These are phyloP conservation scores for Pseudopithomyces maydicus DNA, from an alignment of 2,329 filamentous ascomycete genomes.

Conservation along the genomic window DNA sequence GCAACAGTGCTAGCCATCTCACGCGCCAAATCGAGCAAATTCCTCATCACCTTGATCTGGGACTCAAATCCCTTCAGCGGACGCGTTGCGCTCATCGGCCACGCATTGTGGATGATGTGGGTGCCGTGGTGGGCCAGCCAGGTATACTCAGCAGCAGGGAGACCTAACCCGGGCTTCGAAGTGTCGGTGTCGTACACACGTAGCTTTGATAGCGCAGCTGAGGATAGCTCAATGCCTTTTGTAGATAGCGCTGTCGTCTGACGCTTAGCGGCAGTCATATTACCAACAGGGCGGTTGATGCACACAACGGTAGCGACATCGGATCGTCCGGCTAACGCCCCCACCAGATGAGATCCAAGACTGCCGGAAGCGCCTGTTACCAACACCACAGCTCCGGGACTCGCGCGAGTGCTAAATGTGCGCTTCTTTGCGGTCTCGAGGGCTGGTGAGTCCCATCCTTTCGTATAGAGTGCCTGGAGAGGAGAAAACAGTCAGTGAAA, in stretches of 20 bases:
- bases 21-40: conserved; percentile 54
- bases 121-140: conserved; percentile 49
- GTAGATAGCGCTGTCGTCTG: conserved; percentile 43
- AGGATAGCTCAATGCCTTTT: conserved; percentile 12
- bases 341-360: conserved; percentile 46
- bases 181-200: conserved; percentile 57
- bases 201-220: conserved; percentile 42
- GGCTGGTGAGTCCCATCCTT: neutral
- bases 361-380: conserved; percentile 50
- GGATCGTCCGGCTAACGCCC: conserved; percentile 26
- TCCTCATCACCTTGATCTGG: conserved; percentile 57
- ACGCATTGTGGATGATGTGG: conserved; percentile 61
- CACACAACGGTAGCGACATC: conserved; percentile 49
- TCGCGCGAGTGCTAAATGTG: neutral
- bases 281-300: conserved; percentile 51
- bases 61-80: conserved; percentile 56
- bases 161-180: conserved; percentile 54
- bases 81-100: conserved; percentile 61
- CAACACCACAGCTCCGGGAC: conserved; percentile 14
- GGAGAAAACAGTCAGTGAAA: too few species aligned
- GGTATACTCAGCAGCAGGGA: conserved; percentile 48
- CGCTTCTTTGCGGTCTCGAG: neutral
- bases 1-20: conserved; percentile 30
- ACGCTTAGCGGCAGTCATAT: conserved; percentile 28
- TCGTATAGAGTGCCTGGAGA: neutral